Percentiles rank a stretch among this genome's conserved stretches.
phyloP scores from a whole-genome alignment of 768 basidiomycete genomes.

The Mrakia gelida region DNA sequence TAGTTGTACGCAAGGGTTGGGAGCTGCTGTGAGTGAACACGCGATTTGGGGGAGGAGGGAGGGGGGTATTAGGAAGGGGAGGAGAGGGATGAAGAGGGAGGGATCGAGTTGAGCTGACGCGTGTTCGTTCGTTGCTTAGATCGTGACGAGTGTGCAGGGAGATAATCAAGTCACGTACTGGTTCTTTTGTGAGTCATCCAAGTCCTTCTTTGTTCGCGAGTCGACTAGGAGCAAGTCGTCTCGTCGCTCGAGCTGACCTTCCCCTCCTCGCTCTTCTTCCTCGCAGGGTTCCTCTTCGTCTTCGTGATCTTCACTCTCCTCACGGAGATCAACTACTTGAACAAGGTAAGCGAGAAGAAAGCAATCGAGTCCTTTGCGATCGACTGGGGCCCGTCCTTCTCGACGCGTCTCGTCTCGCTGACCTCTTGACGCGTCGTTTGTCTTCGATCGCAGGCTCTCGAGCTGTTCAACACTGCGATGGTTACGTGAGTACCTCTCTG shows the following conservation, averaged over 20 bases:
- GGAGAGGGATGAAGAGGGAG: background rate
- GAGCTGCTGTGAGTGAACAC: slow-evolving; percentile 57
- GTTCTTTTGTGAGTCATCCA: slow-evolving; percentile 57
- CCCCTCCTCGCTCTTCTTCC: background rate
- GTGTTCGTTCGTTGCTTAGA: slow-evolving; percentile 39
- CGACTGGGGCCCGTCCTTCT: too few species aligned
- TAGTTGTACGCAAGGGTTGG: slow-evolving; percentile 82
- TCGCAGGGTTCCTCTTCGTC: slow-evolving; percentile 45
- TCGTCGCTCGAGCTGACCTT: background rate
- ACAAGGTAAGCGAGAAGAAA: slow-evolving; percentile 92
- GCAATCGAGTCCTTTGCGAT: too few species aligned
- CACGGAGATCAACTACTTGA: slow-evolving; percentile 92
- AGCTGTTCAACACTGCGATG: slow-evolving; percentile 71
- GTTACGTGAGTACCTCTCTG: slow-evolving; percentile 33
- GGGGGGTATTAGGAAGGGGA: background rate
- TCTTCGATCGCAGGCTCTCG: slow-evolving; percentile 75
- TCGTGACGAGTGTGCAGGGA: slow-evolving; percentile 59
- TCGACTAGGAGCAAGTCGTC: background rate
- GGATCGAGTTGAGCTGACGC: background rate
- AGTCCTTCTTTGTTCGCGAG: background rate
- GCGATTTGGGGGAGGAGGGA: background rate
- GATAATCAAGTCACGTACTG: slow-evolving; percentile 70
- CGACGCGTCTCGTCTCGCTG: background rate
- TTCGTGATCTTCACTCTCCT: slow-evolving; percentile 80
- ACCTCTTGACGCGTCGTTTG: too few species aligned